phyloP scores from a whole-genome alignment of 129 eudicot species.

The Helianthus annuus region HanXRQr2.0-SUNRISE NC_035444.2:40626721-40627220 shows the following conservation, averaged over 20 bases:
- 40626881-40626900: constrained; percentile 33
- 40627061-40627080: too few species aligned
- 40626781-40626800: not conserved
- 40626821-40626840: constrained; percentile 29
- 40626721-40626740: constrained; percentile 30
- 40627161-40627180: too few species aligned
- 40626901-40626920: constrained; percentile 33
- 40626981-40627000: constrained; percentile 23
- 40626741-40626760: not conserved
- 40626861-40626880: constrained; percentile 32
- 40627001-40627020: not conserved
- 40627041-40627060: too few species aligned
- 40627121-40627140: too few species aligned
- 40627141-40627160: too few species aligned
- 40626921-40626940: constrained; percentile 39
- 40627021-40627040: too few species aligned
- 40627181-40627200: too few species aligned
- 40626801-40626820: not conserved
- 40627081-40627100: too few species aligned
- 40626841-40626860: constrained; percentile 35
- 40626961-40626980: constrained; percentile 34
- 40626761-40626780: not conserved
- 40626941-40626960: constrained; percentile 34
- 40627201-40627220: too few species aligned
- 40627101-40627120: too few species aligned